A percentile compares a stretch with the other conserved stretches of the same genome.
Conservation (phyloP, 345 rosid genomes). For the Capsella bursapastoris region DNA sequence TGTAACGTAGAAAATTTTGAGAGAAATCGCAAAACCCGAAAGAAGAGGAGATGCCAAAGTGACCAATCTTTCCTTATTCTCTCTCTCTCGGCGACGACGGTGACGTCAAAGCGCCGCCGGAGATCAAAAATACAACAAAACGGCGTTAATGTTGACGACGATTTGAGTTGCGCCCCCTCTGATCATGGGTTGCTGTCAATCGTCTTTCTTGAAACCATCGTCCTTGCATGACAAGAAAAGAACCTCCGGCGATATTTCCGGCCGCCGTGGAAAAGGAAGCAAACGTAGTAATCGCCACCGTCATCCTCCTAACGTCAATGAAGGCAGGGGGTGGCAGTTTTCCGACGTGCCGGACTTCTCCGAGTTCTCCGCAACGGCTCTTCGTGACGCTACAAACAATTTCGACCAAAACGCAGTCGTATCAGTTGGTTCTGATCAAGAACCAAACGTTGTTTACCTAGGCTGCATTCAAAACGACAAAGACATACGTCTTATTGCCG, state of each 20-base stretch:
- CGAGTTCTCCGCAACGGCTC: constrained; percentile 77
- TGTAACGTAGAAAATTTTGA: background rate
- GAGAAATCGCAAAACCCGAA: constrained; percentile 36
- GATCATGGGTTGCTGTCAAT: constrained; percentile 74
- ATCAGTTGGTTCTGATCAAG: constrained; percentile 76
- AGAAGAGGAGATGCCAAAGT: constrained; percentile 18
- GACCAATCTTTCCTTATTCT: constrained; percentile 11
- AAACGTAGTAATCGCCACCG: constrained; percentile 33
- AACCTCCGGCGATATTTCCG: constrained; percentile 18
- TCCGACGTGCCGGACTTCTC: constrained; percentile 51
- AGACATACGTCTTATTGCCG: constrained; percentile 68
- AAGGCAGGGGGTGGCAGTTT: constrained; percentile 39
- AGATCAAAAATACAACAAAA: background rate
- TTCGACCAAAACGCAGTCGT: constrained; percentile 74
- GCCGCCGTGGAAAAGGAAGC: constrained; percentile 22
- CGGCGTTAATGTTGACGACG: constrained; percentile 28
- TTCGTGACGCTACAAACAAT: constrained; percentile 81
- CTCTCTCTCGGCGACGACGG: constrained; percentile 24
- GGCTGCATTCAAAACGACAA: constrained; percentile 59
- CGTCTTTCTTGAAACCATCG: constrained; percentile 48
- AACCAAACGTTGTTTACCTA: constrained; percentile 80
- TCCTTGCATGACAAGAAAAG: constrained; percentile 36
- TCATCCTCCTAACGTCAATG: constrained; percentile 38
- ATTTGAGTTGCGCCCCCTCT: constrained; percentile 39
- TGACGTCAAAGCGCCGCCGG: constrained; percentile 26